Percentiles rank a stretch among this genome's conserved stretches.
These are phyloP conservation scores for Backusella sp. DNA, from an alignment of 192 early-diverging fungal species.

Conservation along the genomic window DNA sequence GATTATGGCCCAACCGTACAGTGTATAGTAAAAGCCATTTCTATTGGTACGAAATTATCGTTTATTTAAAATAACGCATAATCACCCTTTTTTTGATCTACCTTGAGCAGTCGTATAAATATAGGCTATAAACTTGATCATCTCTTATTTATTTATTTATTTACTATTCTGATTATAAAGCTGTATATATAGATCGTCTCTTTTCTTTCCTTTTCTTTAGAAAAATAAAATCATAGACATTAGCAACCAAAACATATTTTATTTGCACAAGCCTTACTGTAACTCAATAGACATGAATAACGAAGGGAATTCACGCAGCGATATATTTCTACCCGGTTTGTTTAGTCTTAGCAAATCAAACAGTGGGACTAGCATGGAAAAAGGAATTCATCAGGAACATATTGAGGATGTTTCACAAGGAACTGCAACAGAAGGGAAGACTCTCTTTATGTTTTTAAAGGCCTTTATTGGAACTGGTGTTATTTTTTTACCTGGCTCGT, in stretches of 20 bases:
- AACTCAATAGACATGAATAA: background rate
- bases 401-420: slow-evolving; percentile 23
- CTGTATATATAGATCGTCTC: background rate
- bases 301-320: background rate
- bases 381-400: background rate
- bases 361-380: background rate
- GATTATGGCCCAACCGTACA: background rate
- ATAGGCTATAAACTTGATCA: background rate
- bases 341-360: background rate
- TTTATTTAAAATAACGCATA: slow-evolving; percentile 5
- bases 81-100: background rate
- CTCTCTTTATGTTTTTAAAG: slow-evolving; percentile 63
- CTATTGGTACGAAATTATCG: background rate
- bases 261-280: background rate
- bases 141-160: slow-evolving; percentile 1
- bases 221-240: background rate
- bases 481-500: slow-evolving; percentile 54
- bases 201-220: background rate
- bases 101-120: background rate
- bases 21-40: background rate
- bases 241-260: background rate
- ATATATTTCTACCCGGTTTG: background rate
- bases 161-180: background rate
- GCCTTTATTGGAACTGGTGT: slow-evolving; percentile 63
- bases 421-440: slow-evolving; percentile 49